Conservation (phyloP, 2,329 filamentous ascomycete species). For the Aspergillus fischeri region DNA sequence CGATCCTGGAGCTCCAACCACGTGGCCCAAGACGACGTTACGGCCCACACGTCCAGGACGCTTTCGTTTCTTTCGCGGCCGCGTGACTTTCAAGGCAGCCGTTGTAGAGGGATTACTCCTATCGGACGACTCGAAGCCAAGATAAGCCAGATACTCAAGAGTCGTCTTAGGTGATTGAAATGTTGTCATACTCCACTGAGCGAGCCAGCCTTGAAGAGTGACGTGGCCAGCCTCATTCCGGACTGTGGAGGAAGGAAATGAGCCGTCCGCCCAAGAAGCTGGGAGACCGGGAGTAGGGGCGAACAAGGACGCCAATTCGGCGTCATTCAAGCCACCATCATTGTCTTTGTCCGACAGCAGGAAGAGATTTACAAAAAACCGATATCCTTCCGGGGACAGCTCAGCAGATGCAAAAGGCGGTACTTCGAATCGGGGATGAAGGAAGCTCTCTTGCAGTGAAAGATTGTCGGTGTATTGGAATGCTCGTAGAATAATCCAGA, state of each 20-base stretch:
- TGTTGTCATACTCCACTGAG: slow-evolving; percentile 99
- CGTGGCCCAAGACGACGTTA: slow-evolving; percentile 90
- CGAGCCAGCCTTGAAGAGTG: slow-evolving; percentile 94
- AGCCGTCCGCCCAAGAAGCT: slow-evolving; percentile 78
- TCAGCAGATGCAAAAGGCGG: slow-evolving; percentile 89
- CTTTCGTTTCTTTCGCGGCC: slow-evolving; percentile 78
- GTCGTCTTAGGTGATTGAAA: slow-evolving; percentile 95
- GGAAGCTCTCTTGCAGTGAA: slow-evolving; percentile 82
- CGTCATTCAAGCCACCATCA: slow-evolving; percentile 84
- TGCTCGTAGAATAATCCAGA: slow-evolving; percentile 93
- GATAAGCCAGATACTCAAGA: slow-evolving; percentile 89
- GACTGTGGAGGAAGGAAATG: slow-evolving; percentile 89
- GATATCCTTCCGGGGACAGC: slow-evolving; percentile 87
- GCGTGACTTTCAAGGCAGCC: slow-evolving; percentile 85
- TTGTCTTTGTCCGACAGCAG: slow-evolving; percentile 96
- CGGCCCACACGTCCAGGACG: slow-evolving; percentile 82
- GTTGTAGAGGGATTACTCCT: slow-evolving; percentile 69
- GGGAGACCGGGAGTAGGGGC: slow-evolving; percentile 89
- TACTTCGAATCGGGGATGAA: slow-evolving; percentile 92
- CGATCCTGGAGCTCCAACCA: slow-evolving; percentile 77
- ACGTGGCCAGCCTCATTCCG: slow-evolving; percentile 93
- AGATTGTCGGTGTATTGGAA: slow-evolving; percentile 96
- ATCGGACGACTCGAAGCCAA: slow-evolving; percentile 83
- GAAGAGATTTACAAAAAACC: slow-evolving; percentile 96
- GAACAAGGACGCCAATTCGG: slow-evolving; percentile 81